A percentile compares a stretch with the other conserved stretches of the same genome.
phyloP scores from a whole-genome alignment of 257 asterid species.

The Penstemon eatonii region DNA sequence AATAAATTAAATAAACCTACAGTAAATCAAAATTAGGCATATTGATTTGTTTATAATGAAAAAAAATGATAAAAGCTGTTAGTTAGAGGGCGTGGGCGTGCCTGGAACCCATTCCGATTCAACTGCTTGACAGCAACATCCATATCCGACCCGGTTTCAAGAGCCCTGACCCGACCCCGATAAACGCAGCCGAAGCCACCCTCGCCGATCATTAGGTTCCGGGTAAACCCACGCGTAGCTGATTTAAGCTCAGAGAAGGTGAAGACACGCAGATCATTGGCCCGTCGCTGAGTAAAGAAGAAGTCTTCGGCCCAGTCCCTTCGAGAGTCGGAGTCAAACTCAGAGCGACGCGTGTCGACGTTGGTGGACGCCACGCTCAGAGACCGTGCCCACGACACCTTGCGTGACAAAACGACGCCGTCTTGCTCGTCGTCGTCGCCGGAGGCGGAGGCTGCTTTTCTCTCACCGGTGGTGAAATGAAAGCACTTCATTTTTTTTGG shows the following conservation, averaged over 20 bases:
- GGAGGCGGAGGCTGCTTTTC: constrained; percentile 30
- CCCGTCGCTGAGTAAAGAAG: constrained; percentile 58
- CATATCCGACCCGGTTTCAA: constrained; percentile 37
- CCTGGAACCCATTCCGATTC: constrained; percentile 95
- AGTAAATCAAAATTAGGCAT: neutral
- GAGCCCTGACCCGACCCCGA: constrained; percentile 52
- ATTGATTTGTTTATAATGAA: neutral
- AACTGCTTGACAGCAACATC: constrained; percentile 89
- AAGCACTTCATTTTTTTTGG: constrained; percentile 69
- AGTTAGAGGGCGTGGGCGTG: constrained; percentile 53
- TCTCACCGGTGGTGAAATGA: constrained; percentile 60
- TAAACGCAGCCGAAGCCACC: constrained; percentile 94
- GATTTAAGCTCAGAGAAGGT: constrained; percentile 67
- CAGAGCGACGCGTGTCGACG: constrained; percentile 67
- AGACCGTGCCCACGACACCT: constrained; percentile 81
- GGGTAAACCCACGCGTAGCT: constrained; percentile 73
- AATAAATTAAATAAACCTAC: too few relatives aligned
- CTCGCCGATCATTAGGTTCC: constrained; percentile 75
- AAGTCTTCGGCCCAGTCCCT: constrained; percentile 63
- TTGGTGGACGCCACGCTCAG: constrained; percentile 83
- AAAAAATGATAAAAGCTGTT: constrained; percentile 3
- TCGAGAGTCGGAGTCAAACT: constrained; percentile 67
- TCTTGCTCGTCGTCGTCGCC: constrained; percentile 48
- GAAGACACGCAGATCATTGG: constrained; percentile 73
- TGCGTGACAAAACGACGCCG: constrained; percentile 40